Evolutionary conservation across 805 yeast genomes (phyloP).

Genomic region (Pichia manshurica): DNA sequence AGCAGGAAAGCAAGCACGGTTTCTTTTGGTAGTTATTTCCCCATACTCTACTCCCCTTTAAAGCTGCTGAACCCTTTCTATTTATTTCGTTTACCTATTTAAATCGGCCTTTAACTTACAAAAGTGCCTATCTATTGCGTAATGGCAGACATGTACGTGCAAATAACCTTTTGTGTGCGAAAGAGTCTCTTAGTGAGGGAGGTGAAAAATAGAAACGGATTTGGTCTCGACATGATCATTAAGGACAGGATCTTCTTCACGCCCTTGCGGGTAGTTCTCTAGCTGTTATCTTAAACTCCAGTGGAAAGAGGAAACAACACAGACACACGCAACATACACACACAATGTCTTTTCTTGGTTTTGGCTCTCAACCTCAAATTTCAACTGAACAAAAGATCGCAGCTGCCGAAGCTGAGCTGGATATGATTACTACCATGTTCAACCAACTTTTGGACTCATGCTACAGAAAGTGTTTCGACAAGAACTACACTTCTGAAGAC

Average conservation of each 20-base stretch:
- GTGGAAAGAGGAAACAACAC: not conserved
- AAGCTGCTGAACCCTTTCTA: too few species aligned
- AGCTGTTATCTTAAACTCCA: too few species aligned
- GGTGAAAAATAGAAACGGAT: not conserved
- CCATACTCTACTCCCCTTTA: not conserved
- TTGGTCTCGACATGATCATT: not conserved
- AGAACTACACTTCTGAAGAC: slow-evolving; percentile 63
- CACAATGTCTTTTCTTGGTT: slow-evolving; percentile 64
- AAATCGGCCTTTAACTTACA: too few species aligned
- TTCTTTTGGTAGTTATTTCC: slow-evolving; percentile 12
- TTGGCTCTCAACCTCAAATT: slow-evolving; percentile 65
- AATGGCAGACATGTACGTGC: slow-evolving; percentile 7
- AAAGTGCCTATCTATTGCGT: too few species aligned
- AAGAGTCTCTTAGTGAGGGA: not conserved
- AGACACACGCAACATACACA: too few species aligned
- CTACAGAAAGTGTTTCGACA: slow-evolving; percentile 76
- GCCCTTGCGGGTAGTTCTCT: too few species aligned
- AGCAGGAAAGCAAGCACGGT: not conserved
- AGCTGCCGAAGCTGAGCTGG: slow-evolving; percentile 96
- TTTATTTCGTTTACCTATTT: too few species aligned
- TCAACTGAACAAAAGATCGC: slow-evolving; percentile 69
- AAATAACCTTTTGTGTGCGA: not conserved
- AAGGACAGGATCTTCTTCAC: too few species aligned
- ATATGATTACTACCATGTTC: slow-evolving; percentile 97
- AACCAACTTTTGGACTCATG: slow-evolving; percentile 84